Evolutionary conservation across 139 green algal species (phyloP).

Genomic region (Medakamo hakoo): DNA sequence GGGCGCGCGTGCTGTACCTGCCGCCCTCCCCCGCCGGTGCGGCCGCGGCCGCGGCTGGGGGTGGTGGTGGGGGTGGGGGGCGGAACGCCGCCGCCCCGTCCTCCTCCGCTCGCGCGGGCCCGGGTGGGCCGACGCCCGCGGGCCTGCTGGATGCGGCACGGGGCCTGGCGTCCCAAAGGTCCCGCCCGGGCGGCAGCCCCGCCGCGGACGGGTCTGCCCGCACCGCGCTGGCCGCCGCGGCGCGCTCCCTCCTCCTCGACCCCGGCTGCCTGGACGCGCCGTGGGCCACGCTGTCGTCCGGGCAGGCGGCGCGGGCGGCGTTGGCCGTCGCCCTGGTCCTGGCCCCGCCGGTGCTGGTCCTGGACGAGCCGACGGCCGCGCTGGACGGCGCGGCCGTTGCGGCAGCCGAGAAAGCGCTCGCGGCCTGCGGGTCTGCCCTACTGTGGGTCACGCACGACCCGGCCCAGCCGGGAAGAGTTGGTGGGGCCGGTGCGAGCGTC

Average conservation of each 20-base stretch:
- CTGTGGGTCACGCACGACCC: slow-evolving; percentile 71
- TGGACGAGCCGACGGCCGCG: slow-evolving; percentile 69
- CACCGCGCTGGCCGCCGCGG: background rate
- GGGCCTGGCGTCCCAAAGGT: background rate
- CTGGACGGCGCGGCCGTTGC: slow-evolving; percentile 39
- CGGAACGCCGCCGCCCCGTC: background rate
- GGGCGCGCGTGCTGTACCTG: slow-evolving; percentile 45
- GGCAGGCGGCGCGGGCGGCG: slow-evolving; percentile 58
- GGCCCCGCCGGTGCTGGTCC: slow-evolving; percentile 52
- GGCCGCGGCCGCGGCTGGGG: too few relatives aligned
- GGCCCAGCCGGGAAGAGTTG: too few relatives aligned
- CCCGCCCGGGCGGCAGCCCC: background rate
- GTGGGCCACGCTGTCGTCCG: slow-evolving; percentile 25
- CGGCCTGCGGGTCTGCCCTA: slow-evolving; percentile 27
- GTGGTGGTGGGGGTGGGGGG: background rate
- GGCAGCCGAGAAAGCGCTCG: slow-evolving; percentile 45
- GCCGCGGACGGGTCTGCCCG: background rate
- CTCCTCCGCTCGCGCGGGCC: background rate
- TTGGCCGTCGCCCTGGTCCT: slow-evolving; percentile 60
- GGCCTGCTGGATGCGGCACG: background rate
- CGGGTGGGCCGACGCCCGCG: too few relatives aligned
- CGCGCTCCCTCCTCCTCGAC: background rate
- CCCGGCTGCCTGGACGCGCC: background rate
- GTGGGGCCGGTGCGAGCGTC: too few relatives aligned
- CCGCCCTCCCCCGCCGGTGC: slow-evolving; percentile 3